These are phyloP conservation scores for Pythium oligandrum DNA, from an alignment of 352 stramenopile genomes.

Conservation along the genomic window DNA sequence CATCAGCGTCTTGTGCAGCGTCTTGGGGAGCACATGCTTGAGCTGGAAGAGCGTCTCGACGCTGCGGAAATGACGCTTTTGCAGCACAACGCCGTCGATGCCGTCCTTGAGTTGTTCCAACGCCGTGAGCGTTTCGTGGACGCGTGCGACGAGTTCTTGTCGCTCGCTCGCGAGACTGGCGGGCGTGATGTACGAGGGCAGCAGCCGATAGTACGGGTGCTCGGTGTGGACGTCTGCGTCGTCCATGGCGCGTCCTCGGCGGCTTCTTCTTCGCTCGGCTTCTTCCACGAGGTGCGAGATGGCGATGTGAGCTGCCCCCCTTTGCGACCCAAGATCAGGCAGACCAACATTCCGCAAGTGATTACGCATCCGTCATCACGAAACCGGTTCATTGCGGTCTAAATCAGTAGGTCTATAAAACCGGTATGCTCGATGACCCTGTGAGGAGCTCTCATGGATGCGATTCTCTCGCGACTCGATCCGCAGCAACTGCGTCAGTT, in stretches of 20 bases:
- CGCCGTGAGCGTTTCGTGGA: conserved; percentile 35
- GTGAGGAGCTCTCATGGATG: conserved; percentile 7
- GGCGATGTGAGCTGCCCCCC: too few species aligned
- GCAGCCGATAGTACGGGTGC: conserved; percentile 55
- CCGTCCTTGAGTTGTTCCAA: conserved; percentile 24
- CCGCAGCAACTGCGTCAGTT: conserved; percentile 14
- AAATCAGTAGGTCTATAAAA: too few species aligned
- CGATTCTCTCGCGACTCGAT: conserved; percentile 18
- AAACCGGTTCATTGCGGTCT: too few species aligned
- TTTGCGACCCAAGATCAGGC: too few species aligned
- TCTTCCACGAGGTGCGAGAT: too few species aligned
- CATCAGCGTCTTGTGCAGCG: conserved; percentile 41
- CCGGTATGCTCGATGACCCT: too few species aligned
- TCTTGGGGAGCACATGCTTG: conserved; percentile 47
- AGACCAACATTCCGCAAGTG: too few species aligned
- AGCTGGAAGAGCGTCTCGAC: conserved; percentile 58
- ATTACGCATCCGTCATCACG: too few species aligned
- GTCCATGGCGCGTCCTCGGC: too few species aligned
- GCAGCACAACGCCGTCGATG: conserved; percentile 13
- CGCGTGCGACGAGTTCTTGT: conserved; percentile 38
- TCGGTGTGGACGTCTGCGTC: too few species aligned
- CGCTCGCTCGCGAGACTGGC: conserved; percentile 32
- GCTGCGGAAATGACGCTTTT: conserved; percentile 57
- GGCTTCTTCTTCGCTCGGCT: too few species aligned
- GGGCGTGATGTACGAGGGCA: conserved; percentile 51